Conservation (phyloP, 805 yeast species). For the Metschnikowia baotianmanensis region DNA sequence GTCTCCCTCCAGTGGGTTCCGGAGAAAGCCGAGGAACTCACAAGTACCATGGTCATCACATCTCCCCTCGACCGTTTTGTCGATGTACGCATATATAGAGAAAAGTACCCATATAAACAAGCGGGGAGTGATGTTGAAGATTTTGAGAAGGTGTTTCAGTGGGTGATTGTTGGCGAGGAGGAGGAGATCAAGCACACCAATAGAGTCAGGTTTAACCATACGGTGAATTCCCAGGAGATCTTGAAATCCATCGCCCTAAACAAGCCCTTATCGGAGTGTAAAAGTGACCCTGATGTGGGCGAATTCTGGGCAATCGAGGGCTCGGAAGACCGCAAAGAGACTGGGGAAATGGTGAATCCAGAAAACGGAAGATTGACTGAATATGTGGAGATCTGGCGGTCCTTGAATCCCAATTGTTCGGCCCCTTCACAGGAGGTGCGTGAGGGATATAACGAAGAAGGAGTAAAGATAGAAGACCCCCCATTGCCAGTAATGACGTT, state of each 20-base stretch:
- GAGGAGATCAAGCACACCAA: constrained; percentile 34
- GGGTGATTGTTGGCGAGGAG: constrained; percentile 57
- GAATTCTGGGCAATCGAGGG: constrained; percentile 37
- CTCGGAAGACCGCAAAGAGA: constrained; percentile 46
- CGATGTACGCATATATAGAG: constrained; percentile 38
- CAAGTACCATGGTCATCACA: constrained; percentile 49
- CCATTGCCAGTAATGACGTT: constrained; percentile 25
- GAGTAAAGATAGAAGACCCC: background rate
- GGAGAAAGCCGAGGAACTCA: constrained; percentile 37
- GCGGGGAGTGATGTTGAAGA: constrained; percentile 4
- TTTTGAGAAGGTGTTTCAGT: constrained; percentile 43
- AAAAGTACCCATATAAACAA: constrained; percentile 15
- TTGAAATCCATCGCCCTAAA: constrained; percentile 27
- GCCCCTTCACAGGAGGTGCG: constrained; percentile 28
- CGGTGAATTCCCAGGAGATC: constrained; percentile 42
- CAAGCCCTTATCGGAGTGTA: constrained; percentile 28
- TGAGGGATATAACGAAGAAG: constrained; percentile 15
- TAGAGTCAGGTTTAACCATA: constrained; percentile 40
- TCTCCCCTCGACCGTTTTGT: constrained; percentile 46
- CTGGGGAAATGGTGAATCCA: constrained; percentile 49
- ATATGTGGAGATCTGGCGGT: constrained; percentile 56
- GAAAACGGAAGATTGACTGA: constrained; percentile 39
- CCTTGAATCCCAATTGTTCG: constrained; percentile 39
- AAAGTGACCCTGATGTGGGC: constrained; percentile 44
- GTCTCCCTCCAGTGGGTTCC: constrained; percentile 54